Conservation (phyloP, 1,139 yeast species). For the Blastobotrys niveus region DNA sequence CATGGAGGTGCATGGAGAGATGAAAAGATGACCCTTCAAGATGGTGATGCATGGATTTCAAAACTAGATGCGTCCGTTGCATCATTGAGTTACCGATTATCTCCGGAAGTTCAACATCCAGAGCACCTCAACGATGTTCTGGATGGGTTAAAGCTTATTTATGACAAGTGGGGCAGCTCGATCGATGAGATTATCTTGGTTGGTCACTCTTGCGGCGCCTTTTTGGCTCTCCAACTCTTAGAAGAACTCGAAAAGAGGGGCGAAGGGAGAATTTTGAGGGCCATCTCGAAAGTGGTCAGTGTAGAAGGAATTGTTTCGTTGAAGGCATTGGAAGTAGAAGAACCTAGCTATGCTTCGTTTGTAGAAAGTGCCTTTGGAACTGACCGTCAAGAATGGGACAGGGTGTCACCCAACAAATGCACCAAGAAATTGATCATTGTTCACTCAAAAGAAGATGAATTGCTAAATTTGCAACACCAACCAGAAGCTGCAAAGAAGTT, state of each 20-base stretch:
- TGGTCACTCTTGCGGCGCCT: conserved; percentile 86
- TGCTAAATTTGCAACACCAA: conserved; percentile 31
- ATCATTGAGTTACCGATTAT: conserved; percentile 62
- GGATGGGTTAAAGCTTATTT: conserved; percentile 39
- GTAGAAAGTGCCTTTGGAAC: conserved; percentile 43
- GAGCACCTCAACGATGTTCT: conserved; percentile 54
- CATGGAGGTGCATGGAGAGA: conserved; percentile 95
- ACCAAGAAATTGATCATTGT: conserved; percentile 24
- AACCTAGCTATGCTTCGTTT: conserved; percentile 42
- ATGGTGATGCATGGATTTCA: conserved; percentile 42
- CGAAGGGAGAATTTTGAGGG: background rate
- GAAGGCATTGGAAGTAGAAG: conserved; percentile 39
- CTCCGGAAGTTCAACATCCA: conserved; percentile 63
- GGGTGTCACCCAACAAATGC: conserved; percentile 27
- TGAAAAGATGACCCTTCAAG: conserved; percentile 52
- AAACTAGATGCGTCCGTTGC: conserved; percentile 26
- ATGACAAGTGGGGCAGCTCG: conserved; percentile 20
- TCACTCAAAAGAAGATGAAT: conserved; percentile 38
- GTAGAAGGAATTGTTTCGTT: conserved; percentile 53
- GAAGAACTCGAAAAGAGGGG: background rate
- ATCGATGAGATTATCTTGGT: conserved; percentile 40
- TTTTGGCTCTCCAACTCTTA: conserved; percentile 49
- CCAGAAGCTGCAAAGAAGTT: conserved; percentile 27
- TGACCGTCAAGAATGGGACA: conserved; percentile 30
- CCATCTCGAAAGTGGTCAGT: conserved; percentile 29